Percentiles rank a stretch among this genome's conserved stretches.
Conservation (phyloP, 257 asterid species). For the Solanum lignicaule region DNA sequence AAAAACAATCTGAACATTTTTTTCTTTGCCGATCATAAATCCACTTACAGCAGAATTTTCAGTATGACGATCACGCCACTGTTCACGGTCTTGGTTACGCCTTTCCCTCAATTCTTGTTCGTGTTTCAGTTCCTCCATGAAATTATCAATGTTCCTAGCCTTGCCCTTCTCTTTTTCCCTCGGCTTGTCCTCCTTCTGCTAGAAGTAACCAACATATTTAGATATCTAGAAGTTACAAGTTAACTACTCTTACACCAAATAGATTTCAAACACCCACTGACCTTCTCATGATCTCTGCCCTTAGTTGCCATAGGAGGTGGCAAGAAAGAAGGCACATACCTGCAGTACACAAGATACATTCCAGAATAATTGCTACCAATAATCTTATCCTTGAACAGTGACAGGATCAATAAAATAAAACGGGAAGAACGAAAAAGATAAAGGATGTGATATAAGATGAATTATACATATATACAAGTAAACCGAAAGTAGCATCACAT, state of each 20-base stretch:
- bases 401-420: not conserved
- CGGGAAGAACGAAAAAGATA: not conserved
- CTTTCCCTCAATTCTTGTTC: conserved; percentile 88
- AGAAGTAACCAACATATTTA: conserved; percentile 7
- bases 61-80: conserved; percentile 59
- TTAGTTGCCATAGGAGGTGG: conserved; percentile 87
- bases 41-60: conserved; percentile 55
- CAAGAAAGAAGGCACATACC: conserved; percentile 91
- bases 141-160: conserved; percentile 78
- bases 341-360: conserved; percentile 51
- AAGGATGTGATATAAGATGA: not conserved
- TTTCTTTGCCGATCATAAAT: not conserved
- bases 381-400: conserved; percentile 7
- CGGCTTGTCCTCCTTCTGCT: conserved; percentile 60
- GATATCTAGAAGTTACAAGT: conserved; percentile 4
- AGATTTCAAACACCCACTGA: conserved; percentile 10
- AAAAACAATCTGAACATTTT: not conserved
- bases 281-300: conserved; percentile 79
- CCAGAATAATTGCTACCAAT: conserved; percentile 29
- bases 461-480: not conserved
- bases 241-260: not conserved
- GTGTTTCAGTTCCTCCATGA: conserved; percentile 92
- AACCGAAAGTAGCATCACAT: not conserved
- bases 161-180: conserved; percentile 78
- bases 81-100: conserved; percentile 76